Base-by-base conservation (phyloP, 169 alveolate species). In the Eimeria maxima region DNA sequence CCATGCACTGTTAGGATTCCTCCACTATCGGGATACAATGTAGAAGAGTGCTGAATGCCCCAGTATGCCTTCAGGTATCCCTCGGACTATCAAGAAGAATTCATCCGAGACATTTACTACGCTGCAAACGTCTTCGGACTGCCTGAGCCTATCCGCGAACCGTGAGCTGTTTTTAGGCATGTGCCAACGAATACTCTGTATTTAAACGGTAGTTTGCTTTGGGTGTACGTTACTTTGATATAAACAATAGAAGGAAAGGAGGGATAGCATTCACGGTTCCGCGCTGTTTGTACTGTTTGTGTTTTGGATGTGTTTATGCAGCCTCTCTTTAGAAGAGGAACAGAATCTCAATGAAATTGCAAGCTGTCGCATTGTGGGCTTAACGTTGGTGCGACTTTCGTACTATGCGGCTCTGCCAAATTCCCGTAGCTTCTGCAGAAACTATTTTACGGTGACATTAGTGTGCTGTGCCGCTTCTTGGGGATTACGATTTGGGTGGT, bases 91-190 rank as follows among this genome's bases (percentile, higher is more conserved):
- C 99, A 99, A 97, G 98, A 97, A 94, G 98, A 97, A 88, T 99
- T 98, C 74, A 96, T 98, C 74, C 97, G 99, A 20, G 99, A 99
- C 95, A 95, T 99, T n/a, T 99, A 97, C 97, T 99, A 98, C 96
- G 99, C 99, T 16, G 99, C 99, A 42, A 99, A 99, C 94, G 97
- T 98, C 33, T 98, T 97, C 97, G 98, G 98, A 27, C 95, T n/a
- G 50, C 89, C 97, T 38, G 76, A 42, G 90, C 97, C 97, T 2
- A 11, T 63, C 55, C 74, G 97, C 44, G 63, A 55, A 24, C 93
- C 80, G 97, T 95, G 57, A 96, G 95, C 90, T 78, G 60, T 22
- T 78, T 11, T 22, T 38, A 38, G 6, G 1, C 42, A 1, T 63
- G 73, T 29, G 47, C 13, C n/a, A 69, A 10, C 96, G 38, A 89